phyloP scores from a whole-genome alignment of 805 yeast genomes.

The Danielozyma ontarioensis region DNA sequence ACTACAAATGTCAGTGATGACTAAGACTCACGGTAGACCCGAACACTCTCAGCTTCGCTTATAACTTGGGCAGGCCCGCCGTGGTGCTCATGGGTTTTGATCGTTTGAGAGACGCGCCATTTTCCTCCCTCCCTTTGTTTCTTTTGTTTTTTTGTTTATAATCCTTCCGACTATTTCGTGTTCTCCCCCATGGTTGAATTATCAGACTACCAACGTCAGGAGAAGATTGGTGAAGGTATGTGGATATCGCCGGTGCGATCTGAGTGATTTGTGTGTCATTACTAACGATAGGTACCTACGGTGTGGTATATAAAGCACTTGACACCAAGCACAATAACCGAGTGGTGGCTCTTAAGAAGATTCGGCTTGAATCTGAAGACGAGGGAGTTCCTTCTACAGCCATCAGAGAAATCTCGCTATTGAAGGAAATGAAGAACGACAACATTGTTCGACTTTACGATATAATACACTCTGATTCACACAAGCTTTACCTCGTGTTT shows the following conservation, averaged over 20 bases:
- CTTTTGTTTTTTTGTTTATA: too few species aligned
- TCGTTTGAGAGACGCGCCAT: too few species aligned
- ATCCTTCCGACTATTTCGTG: too few species aligned
- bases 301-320: slow-evolving; percentile 94
- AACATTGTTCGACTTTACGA: slow-evolving; percentile 89
- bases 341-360: slow-evolving; percentile 93
- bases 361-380: slow-evolving; percentile 91
- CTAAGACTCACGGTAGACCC: too few species aligned
- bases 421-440: slow-evolving; percentile 91
- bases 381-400: slow-evolving; percentile 99
- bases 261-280: background rate
- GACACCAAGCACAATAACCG: slow-evolving; percentile 86
- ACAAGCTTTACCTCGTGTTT: slow-evolving; percentile 87
- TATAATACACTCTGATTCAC: slow-evolving; percentile 91
- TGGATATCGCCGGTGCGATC: slow-evolving; percentile 7
- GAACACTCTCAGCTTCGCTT: too few species aligned
- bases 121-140: too few species aligned
- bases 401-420: slow-evolving; percentile 87
- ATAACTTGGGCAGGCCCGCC: too few species aligned
- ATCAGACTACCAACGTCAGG: slow-evolving; percentile 87
- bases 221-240: slow-evolving; percentile 93
- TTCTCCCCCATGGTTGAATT: slow-evolving; percentile 82
- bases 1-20: too few species aligned
- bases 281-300: slow-evolving; percentile 68
- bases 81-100: too few species aligned